Evolutionary conservation across 805 yeast genomes (phyloP).

Genomic region (Candida pseudofarinosa): DNA sequence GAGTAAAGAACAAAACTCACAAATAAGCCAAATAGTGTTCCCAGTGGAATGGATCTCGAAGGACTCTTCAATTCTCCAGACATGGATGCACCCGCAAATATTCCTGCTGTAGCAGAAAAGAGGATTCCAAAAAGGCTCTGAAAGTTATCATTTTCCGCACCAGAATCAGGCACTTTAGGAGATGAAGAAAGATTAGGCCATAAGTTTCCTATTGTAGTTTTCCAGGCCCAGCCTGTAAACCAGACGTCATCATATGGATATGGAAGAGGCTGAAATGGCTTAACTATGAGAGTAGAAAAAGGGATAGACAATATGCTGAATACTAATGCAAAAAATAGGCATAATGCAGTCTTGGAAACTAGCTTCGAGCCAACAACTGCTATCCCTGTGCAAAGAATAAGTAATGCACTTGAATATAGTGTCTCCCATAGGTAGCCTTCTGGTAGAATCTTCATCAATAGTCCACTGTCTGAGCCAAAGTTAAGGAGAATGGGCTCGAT

Average conservation of each 20-base stretch:
- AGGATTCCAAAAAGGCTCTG: constrained; percentile 88
- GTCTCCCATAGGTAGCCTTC: constrained; percentile 67
- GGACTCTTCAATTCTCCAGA: constrained; percentile 89
- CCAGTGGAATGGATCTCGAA: constrained; percentile 84
- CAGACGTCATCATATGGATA: constrained; percentile 41
- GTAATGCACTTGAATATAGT: constrained; percentile 63
- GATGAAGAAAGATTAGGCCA: constrained; percentile 79
- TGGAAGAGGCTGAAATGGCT: constrained; percentile 50
- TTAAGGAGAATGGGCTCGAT: constrained; percentile 85
- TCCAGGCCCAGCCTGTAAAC: constrained; percentile 75
- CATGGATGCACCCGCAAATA: constrained; percentile 98
- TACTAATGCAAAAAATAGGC: constrained; percentile 63
- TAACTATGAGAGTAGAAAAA: constrained; percentile 60
- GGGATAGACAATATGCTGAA: constrained; percentile 81
- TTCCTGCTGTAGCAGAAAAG: constrained; percentile 98
- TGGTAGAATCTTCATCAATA: constrained; percentile 56
- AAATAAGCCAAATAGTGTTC: constrained; percentile 82
- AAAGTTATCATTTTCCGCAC: constrained; percentile 59
- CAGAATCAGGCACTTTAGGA: constrained; percentile 33
- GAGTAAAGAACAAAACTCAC: constrained; percentile 76
- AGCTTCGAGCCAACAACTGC: constrained; percentile 77
- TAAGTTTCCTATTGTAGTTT: constrained; percentile 60
- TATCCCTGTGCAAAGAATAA: constrained; percentile 67
- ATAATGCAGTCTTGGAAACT: constrained; percentile 78
- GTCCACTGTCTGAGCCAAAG: constrained; percentile 62